Evolutionary conservation across 2,329 filamentous ascomycete genomes (phyloP), one percentile per base, ranked within the genome.

Genomic region (Bipolaris bicolor): DNA sequence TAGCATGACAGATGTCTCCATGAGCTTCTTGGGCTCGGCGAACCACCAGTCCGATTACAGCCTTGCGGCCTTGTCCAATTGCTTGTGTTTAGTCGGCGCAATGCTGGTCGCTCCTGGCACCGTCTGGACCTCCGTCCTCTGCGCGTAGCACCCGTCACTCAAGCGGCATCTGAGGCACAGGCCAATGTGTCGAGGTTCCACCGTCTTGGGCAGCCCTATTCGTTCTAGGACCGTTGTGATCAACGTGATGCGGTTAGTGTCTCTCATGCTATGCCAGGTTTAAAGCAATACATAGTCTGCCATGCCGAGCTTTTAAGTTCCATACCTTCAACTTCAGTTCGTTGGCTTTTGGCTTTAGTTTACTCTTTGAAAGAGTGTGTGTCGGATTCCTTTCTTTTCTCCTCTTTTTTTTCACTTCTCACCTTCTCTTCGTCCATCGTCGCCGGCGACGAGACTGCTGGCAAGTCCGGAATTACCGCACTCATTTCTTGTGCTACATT

Each of bases 381-480:
- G 52, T 57, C 63, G 61, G 50, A 50, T 47, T 62, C 57, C 57
- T 66, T 64, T 61, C 39, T 60, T 62, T 62, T 44, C 52, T 58
- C 55, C 59, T 61, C 57, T 37, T 10, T 60, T 50, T 61, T 60
- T 50, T 61, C 46, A 50, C 58, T 56, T 61, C 63, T 54, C 43
- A 61, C 61, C 20, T 57, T 57, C 44, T 53, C 39, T 49, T 66
- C 57, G 57, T 63, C 56, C 49, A 67, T 66, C 63, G 69, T 74
- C 72, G 71, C 72, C 62, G 73, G 71, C 70, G 70, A 73, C 71
- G 63, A 66, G 59, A 55, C 66, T 73, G 64, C 70, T 71, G 66
- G 69, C 67, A 64, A 63, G 64, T 67, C 59, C 59, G 56, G 58
- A 41, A 49, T 59, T 53, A 60, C 52, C 51, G 33, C 59, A 39